Evolutionary conservation across 192 early-diverging fungal genomes (phyloP).

Genomic region (Podila minutissima): DNA sequence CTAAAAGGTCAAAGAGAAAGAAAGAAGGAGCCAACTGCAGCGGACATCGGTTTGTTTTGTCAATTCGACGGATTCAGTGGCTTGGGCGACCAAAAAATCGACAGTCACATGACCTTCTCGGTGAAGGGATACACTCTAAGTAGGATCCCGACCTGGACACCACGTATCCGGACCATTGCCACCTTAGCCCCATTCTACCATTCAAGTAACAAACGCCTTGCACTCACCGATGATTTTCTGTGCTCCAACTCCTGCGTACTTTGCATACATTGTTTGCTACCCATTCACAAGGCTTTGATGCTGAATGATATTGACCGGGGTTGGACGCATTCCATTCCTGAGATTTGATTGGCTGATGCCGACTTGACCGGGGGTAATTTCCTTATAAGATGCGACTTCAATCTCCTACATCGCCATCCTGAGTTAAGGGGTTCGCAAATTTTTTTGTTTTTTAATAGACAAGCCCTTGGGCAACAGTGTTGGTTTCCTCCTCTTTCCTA

Average conservation of each 20-base stretch:
- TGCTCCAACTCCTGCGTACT: no score
- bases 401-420: neutral
- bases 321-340: neutral
- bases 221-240: no score
- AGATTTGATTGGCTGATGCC: neutral
- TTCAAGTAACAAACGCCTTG: no score
- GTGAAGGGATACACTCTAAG: no score
- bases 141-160: no score
- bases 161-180: no score
- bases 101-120: no score
- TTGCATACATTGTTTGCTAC: no score
- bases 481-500: conserved; percentile 4
- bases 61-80: conserved; percentile 2
- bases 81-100: neutral
- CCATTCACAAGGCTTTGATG: no score
- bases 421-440: conserved; percentile 4
- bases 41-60: conserved; percentile 1
- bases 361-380: conserved; percentile 14
- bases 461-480: neutral
- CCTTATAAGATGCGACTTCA: conserved; percentile 4
- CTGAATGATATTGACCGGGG: neutral
- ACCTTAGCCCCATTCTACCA: no score
- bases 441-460: conserved; percentile 10
- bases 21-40: conserved; percentile 30
- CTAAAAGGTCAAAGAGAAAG: conserved; percentile 54